Conservation (phyloP, 1,284 basidiomycete species). For the Apiotrichum porosum region DNA sequence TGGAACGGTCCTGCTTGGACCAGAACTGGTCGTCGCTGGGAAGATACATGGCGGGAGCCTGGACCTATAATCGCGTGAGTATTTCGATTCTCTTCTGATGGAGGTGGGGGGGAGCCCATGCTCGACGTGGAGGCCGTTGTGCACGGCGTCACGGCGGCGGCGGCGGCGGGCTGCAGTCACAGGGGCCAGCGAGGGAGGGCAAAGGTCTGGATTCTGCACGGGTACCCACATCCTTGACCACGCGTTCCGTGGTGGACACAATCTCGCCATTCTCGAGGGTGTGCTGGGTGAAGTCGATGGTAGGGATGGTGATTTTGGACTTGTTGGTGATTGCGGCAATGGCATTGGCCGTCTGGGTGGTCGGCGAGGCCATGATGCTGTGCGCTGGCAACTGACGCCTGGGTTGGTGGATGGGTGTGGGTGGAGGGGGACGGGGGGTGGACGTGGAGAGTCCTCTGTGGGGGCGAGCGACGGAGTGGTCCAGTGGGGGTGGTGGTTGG, state of each 20-base stretch:
- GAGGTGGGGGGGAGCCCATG: not conserved
- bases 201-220: not conserved
- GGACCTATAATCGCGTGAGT: slow-evolving; percentile 58
- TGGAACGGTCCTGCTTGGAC: slow-evolving; percentile 71
- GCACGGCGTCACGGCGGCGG: no score
- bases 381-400: not conserved
- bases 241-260: slow-evolving; percentile 58
- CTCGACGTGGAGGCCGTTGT: no score
- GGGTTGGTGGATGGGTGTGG: not conserved
- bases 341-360: slow-evolving; percentile 43
- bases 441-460: not conserved
- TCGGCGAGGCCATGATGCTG: slow-evolving; percentile 34
- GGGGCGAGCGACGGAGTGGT: no score
- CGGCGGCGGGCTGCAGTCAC: no score
- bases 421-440: not conserved
- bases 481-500: not conserved
- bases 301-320: slow-evolving; percentile 54
- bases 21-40: slow-evolving; percentile 94
- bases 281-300: slow-evolving; percentile 84
- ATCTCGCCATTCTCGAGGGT: slow-evolving; percentile 79
- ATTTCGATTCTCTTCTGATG: not conserved
- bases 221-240: slow-evolving; percentile 49
- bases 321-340: slow-evolving; percentile 43
- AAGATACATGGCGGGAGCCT: slow-evolving; percentile 87
- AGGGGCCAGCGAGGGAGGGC: no score